Percentiles rank a stretch among this genome's conserved stretches.
phyloP scores from a whole-genome alignment of 345 rosid genomes.

The Arabidopsis thaliana region TAIR10.1 NC_003074.8:3661501-3662000 shows the following conservation, averaged over 20 bases:
- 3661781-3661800: conserved; percentile 84
- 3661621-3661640: conserved; percentile 44
- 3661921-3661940: neutral
- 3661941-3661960: conserved; percentile 3
- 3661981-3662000: neutral
- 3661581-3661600: conserved; percentile 34
- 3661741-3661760: neutral
- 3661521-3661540: conserved; percentile 38
- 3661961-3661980: neutral
- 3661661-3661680: conserved; percentile 21
- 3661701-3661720: conserved; percentile 13
- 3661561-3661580: conserved; percentile 14
- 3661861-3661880: conserved; percentile 59
- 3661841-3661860: conserved; percentile 70
- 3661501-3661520: conserved; percentile 31
- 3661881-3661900: conserved; percentile 76
- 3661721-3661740: neutral
- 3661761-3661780: conserved; percentile 39
- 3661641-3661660: conserved; percentile 39
- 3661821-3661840: conserved; percentile 67
- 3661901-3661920: conserved; percentile 79
- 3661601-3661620: conserved; percentile 39
- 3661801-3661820: conserved; percentile 79
- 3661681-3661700: conserved; percentile 8
- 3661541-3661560: conserved; percentile 43